Conservation (phyloP, 2,329 filamentous ascomycete species). For the Blastomyces silverae region DNA sequence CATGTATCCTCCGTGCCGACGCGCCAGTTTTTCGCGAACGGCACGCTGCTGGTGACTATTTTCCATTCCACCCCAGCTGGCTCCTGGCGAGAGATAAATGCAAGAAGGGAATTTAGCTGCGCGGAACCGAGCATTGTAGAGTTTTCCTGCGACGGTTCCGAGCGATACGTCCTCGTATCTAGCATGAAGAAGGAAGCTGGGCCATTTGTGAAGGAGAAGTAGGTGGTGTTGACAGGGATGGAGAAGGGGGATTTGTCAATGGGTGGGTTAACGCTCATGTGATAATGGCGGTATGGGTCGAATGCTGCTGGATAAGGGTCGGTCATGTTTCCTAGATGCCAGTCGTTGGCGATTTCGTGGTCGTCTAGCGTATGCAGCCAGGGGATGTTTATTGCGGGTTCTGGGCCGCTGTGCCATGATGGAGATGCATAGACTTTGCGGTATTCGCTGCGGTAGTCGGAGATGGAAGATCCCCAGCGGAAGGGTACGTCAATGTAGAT, state of each 20-base stretch:
- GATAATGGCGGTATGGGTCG: constrained; percentile 82
- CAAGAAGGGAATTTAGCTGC: constrained; percentile 72
- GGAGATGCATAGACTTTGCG: constrained; percentile 92
- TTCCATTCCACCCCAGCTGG: constrained; percentile 84
- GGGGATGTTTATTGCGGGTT: constrained; percentile 60
- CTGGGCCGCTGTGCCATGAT: constrained; percentile 63
- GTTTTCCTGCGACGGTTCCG: constrained; percentile 41
- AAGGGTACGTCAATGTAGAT: constrained; percentile 67
- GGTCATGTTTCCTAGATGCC: constrained; percentile 67
- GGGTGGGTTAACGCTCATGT: constrained; percentile 77
- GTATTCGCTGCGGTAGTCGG: constrained; percentile 85
- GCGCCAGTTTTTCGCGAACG: constrained; percentile 97
- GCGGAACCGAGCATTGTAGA: constrained; percentile 83
- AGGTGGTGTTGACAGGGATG: constrained; percentile 59
- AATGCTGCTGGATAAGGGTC: constrained; percentile 72
- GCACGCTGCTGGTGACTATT: constrained; percentile 80
- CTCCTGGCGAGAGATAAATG: constrained; percentile 66
- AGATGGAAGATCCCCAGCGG: constrained; percentile 62
- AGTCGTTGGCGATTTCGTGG: constrained; percentile 94
- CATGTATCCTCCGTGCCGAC: constrained; percentile 85
- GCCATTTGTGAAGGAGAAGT: constrained; percentile 83
- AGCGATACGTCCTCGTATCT: constrained; percentile 83
- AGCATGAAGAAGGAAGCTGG: constrained; percentile 92
- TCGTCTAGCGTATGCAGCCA: constrained; percentile 98
- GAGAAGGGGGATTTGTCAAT: constrained; percentile 43